A percentile compares a stretch with the other conserved stretches of the same genome.
Conservation (phyloP, 768 basidiomycete species). For the Psilocybe azurescens region DNA sequence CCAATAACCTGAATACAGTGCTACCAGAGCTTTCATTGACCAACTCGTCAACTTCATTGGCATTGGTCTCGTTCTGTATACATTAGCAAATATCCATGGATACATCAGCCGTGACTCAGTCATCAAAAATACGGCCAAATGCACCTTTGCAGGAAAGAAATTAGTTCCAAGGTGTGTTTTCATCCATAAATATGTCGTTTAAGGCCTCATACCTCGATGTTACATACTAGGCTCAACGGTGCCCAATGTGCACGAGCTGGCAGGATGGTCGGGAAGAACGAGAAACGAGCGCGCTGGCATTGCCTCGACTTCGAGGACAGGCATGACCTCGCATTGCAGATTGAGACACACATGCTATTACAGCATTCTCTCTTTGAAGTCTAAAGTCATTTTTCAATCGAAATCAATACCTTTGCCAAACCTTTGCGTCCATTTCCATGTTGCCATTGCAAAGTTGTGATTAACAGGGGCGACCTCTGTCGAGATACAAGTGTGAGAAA, state of each 20-base stretch:
- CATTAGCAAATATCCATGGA: conserved; percentile 41
- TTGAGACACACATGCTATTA: too few relatives aligned
- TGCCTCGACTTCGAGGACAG: too few relatives aligned
- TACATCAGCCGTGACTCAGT: conserved; percentile 42
- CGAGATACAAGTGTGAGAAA: too few relatives aligned
- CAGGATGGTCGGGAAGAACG: conserved; percentile 46
- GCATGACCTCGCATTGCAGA: too few relatives aligned
- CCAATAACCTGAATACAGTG: conserved; percentile 1
- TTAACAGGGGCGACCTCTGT: too few relatives aligned
- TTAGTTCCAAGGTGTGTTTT: conserved; percentile 41
- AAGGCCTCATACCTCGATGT: background rate
- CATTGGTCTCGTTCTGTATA: conserved; percentile 43
- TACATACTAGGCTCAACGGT: conserved; percentile 36
- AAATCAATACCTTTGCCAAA: too few relatives aligned
- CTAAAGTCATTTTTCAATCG: too few relatives aligned
- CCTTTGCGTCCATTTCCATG: too few relatives aligned
- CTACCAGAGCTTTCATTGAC: conserved; percentile 38
- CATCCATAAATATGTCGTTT: background rate
- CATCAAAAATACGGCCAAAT: conserved; percentile 44
- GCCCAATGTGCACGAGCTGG: conserved; percentile 49
- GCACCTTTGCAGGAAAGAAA: conserved; percentile 48
- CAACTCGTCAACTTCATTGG: conserved; percentile 42
- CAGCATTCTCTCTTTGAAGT: too few relatives aligned
- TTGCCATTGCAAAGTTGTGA: too few relatives aligned
- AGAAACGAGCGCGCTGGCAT: conserved; percentile 27